Percentiles rank a stretch among this genome's conserved stretches.
phyloP scores from a whole-genome alignment of 1,284 basidiomycete species.

The Cutaneotrichosporon cyanovorans region DNA sequence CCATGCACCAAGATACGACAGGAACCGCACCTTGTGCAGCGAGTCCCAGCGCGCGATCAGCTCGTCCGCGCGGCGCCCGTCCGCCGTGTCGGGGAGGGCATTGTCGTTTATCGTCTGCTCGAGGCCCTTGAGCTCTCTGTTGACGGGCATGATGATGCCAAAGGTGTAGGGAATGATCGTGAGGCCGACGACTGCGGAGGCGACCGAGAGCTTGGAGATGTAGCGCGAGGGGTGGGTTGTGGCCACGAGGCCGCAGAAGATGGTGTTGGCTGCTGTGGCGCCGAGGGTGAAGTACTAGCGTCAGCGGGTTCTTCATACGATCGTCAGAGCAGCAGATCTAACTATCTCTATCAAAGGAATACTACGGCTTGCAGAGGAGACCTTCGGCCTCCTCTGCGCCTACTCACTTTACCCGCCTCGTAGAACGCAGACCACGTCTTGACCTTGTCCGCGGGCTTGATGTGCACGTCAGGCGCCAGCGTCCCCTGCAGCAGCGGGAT shows the following conservation, averaged over 20 bases:
- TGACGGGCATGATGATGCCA: conserved; percentile 13
- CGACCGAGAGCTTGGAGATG: conserved; percentile 17
- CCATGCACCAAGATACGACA: conserved; percentile 6
- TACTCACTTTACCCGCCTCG: conserved; percentile 17
- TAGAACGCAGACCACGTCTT: conserved; percentile 16
- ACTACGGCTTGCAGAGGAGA: too few species aligned
- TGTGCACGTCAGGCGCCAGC: conserved; percentile 1
- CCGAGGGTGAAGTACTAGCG: conserved; percentile 13
- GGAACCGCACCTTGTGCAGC: conserved; percentile 16
- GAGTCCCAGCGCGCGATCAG: conserved; percentile 20
- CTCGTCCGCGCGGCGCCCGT: conserved; percentile 6
- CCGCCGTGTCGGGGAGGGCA: background rate
- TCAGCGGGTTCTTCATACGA: too few species aligned
- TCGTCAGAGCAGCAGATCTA: too few species aligned
- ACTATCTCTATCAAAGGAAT: too few species aligned
- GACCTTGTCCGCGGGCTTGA: conserved; percentile 9
- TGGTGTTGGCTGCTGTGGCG: conserved; percentile 4
- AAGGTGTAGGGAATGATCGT: conserved; percentile 23
- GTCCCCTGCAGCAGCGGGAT: conserved; percentile 21
- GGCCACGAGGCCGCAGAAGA: conserved; percentile 14
- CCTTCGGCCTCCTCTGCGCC: too few species aligned
- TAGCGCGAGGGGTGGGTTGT: conserved; percentile 12
- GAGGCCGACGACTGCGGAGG: conserved; percentile 15
- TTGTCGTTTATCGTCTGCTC: background rate
- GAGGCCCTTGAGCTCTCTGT: conserved; percentile 16